These are phyloP conservation scores for Daldinia eschscholtzii DNA, from an alignment of 2,329 filamentous ascomycete species.

Conservation along the genomic window DNA sequence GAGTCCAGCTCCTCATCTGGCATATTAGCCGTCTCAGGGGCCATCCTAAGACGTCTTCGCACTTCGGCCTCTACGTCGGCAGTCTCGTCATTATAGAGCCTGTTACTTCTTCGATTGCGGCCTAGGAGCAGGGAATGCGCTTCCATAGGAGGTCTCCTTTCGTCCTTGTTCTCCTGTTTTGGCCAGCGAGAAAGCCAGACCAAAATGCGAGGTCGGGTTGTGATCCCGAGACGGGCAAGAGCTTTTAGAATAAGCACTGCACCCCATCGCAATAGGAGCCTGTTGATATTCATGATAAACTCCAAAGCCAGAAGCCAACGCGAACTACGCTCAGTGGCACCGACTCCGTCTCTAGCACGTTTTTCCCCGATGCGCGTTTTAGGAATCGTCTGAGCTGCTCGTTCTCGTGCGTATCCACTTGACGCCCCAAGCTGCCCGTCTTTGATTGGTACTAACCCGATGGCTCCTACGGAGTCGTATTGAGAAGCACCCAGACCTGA, in stretches of 20 bases:
- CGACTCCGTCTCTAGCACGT: constrained; percentile 74
- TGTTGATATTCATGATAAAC: constrained; percentile 81
- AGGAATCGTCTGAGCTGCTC: constrained; percentile 70
- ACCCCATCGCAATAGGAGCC: constrained; percentile 70
- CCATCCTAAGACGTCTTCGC: constrained; percentile 68
- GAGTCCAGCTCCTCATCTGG: constrained; percentile 77
- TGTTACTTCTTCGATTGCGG: constrained; percentile 64
- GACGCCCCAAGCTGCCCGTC: constrained; percentile 58
- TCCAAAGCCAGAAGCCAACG: constrained; percentile 82
- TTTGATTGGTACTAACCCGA: constrained; percentile 68
- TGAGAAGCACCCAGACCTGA: constrained; percentile 61
- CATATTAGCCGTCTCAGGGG: constrained; percentile 53
- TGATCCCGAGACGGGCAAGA: constrained; percentile 71
- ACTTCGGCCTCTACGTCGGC: constrained; percentile 87
- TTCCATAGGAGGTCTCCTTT: constrained; percentile 42
- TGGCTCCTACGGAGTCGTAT: constrained; percentile 66
- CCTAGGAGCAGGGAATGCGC: constrained; percentile 61
- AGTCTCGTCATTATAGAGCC: constrained; percentile 70
- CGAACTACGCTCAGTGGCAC: constrained; percentile 81
- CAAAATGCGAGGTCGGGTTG: constrained; percentile 73
- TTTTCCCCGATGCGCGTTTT: constrained; percentile 62
- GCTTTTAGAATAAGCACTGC: constrained; percentile 67
- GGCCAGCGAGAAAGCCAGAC: constrained; percentile 63
- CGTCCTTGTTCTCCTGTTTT: constrained; percentile 50
- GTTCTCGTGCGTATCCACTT: constrained; percentile 77